Evolutionary conservation across 2,329 filamentous ascomycete genomes (phyloP).

Genomic region (Trichoderma atrobrunneum): DNA sequence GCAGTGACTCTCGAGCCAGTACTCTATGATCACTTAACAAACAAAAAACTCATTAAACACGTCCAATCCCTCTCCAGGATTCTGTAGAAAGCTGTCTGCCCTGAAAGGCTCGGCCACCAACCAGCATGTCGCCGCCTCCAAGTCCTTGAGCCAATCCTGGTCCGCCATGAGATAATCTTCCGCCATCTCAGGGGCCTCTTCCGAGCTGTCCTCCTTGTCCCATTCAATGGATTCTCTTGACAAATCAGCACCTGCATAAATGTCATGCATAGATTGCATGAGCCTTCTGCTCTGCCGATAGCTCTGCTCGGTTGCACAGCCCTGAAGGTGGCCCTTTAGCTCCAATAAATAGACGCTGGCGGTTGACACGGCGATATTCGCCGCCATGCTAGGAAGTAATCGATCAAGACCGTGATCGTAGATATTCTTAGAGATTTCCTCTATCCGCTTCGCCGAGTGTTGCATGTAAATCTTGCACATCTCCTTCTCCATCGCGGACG

Average conservation of each 20-base stretch:
- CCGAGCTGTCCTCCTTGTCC: neutral
- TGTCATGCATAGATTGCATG: slow-evolving; percentile 14
- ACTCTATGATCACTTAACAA: neutral
- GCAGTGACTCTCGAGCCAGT: neutral
- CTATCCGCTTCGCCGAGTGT: slow-evolving; percentile 11
- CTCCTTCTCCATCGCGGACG: slow-evolving; percentile 8
- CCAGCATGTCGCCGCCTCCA: slow-evolving; percentile 14
- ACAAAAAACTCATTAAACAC: slow-evolving; percentile 5
- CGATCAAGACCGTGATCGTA: slow-evolving; percentile 5
- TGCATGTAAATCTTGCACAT: slow-evolving; percentile 15
- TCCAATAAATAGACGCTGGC: slow-evolving; percentile 8
- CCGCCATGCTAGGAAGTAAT: slow-evolving; percentile 4
- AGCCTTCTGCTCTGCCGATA: slow-evolving; percentile 10
- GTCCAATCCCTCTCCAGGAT: slow-evolving; percentile 2
- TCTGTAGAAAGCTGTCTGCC: slow-evolving; percentile 7
- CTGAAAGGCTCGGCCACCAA: slow-evolving; percentile 11
- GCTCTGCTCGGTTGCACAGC: slow-evolving; percentile 7
- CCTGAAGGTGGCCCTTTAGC: slow-evolving; percentile 10
- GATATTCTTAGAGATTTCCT: neutral
- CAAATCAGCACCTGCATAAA: slow-evolving; percentile 10
- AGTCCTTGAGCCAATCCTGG: slow-evolving; percentile 2
- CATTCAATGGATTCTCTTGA: neutral
- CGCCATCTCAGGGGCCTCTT: neutral
- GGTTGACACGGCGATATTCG: neutral
- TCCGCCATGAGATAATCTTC: slow-evolving; percentile 11